These are phyloP conservation scores for Serpula lacrymans DNA, from an alignment of 768 basidiomycete species.

Conservation along the genomic window DNA sequence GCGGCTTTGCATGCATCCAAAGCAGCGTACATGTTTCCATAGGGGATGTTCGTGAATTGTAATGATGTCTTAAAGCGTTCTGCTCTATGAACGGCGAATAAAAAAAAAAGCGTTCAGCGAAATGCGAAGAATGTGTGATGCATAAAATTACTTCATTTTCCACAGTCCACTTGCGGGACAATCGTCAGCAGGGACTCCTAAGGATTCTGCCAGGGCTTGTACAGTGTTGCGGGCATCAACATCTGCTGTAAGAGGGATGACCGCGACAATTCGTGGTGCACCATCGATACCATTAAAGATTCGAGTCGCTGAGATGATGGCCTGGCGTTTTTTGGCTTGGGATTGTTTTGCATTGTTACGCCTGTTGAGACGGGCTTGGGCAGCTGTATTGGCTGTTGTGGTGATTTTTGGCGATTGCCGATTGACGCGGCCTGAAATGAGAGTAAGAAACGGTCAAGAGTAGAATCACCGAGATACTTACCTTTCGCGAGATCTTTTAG, in stretches of 20 bases:
- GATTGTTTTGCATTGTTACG: conserved; percentile 83
- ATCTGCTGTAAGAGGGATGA: conserved; percentile 79
- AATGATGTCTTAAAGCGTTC: conserved; percentile 89
- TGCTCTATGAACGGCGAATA: conserved; percentile 44
- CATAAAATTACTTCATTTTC: conserved; percentile 57
- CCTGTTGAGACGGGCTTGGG: conserved; percentile 75
- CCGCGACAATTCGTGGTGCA: conserved; percentile 80
- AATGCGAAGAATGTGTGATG: background rate
- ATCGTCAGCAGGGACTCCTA: conserved; percentile 56
- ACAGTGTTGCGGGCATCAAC: conserved; percentile 52
- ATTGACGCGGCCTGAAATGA: conserved; percentile 52
- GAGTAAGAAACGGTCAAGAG: conserved; percentile 1
- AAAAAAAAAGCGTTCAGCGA: conserved; percentile 1
- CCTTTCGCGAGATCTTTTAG: conserved; percentile 87
- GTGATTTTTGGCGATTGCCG: conserved; percentile 54
- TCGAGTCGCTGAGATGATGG: conserved; percentile 67
- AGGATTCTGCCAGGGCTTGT: conserved; percentile 52
- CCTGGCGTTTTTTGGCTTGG: conserved; percentile 67
- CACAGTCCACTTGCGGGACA: conserved; percentile 55
- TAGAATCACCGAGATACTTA: conserved; percentile 18
- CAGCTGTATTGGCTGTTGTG: conserved; percentile 43
- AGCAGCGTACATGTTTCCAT: conserved; percentile 67
- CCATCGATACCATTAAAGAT: conserved; percentile 77
- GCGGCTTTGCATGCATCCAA: conserved; percentile 85
- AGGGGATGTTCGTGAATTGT: conserved; percentile 78